Conservation (phyloP, 805 yeast genomes). For the Kazachstania africana region DNA sequence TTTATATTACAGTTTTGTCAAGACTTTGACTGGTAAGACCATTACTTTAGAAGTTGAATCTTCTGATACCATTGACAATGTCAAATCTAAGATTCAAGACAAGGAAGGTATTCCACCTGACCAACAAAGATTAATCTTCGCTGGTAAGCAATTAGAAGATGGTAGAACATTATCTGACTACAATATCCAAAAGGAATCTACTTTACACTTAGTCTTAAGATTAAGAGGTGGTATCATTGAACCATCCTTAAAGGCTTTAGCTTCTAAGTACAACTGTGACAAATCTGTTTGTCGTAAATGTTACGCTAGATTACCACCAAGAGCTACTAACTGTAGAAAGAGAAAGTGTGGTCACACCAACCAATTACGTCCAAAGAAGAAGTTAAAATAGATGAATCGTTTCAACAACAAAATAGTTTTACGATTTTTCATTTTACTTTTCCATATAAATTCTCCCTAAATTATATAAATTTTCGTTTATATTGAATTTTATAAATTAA, state of each 20-base stretch:
- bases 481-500: not conserved
- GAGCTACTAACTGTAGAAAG: constrained; percentile 99
- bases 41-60: constrained; percentile 97
- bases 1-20: constrained; percentile 82
- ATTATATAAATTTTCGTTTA: not conserved
- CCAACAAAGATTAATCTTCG: constrained; percentile 57
- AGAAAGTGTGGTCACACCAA: constrained; percentile 99
- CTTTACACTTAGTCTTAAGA: constrained; percentile 60
- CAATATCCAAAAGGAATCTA: constrained; percentile 62
- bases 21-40: constrained; percentile 95
- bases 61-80: constrained; percentile 94
- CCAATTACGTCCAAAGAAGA: constrained; percentile 99
- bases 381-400: constrained; percentile 52
- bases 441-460: constrained; percentile 1
- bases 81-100: constrained; percentile 78
- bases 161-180: constrained; percentile 63
- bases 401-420: constrained; percentile 28
- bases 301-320: constrained; percentile 99
- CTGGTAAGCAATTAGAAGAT: constrained; percentile 62
- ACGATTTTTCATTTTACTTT: constrained; percentile 1
- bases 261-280: constrained; percentile 98
- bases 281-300: constrained; percentile 96
- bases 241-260: constrained; percentile 95
- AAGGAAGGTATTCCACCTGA: constrained; percentile 65
- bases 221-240: constrained; percentile 79